Base-by-base conservation (phyloP, 179 eudicot genomes). In the Pouteria campechiana region DNA sequence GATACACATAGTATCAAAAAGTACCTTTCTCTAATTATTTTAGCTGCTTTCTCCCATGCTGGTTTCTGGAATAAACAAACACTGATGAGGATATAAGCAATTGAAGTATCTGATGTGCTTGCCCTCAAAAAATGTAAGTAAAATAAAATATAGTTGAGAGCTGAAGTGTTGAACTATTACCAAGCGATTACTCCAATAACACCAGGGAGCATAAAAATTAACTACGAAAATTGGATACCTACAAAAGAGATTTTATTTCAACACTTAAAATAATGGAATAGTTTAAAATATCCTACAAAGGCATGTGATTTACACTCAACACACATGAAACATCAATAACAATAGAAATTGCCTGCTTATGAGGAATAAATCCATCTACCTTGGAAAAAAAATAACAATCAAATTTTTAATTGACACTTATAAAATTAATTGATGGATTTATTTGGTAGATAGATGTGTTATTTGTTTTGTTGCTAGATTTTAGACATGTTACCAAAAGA, bases 191-290 rank as follows among this genome's bases (percentile, higher is more conserved):
- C 97, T 81, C 93, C 95, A 89, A 43, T 49, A 60, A 65, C 97
- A 89, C 97, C 97, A 89, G 45, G 97, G 97, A 50, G 97, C 97
- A 70, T 37, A 85, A 53, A 89, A 89, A 68, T 89, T 89, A 56
- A 89, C 93, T 15, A 79, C 79, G 76, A 89, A 52, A 46, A 89
- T 63, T 35, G 67, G 81, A 68, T 85, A 68, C 57, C 97, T 87
- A 76, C 48, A 70, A 62, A 63, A 36, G 43, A 33, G 52, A 58
- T 30, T 23, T 36, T 17, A 33, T 16, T n/a, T n/a, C n/a, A n/a
- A n/a, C n/a, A n/a, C n/a, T n/a, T n/a, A n/a, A n/a, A n/a, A n/a
- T n/a, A n/a, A n/a, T n/a, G n/a, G n/a, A n/a, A n/a, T n/a, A n/a
- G n/a, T n/a, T n/a, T n/a, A n/a, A n/a, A n/a, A n/a, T n/a, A n/a